Base-by-base conservation (phyloP, 345 rosid species). In the Geranium brycei region DNA sequence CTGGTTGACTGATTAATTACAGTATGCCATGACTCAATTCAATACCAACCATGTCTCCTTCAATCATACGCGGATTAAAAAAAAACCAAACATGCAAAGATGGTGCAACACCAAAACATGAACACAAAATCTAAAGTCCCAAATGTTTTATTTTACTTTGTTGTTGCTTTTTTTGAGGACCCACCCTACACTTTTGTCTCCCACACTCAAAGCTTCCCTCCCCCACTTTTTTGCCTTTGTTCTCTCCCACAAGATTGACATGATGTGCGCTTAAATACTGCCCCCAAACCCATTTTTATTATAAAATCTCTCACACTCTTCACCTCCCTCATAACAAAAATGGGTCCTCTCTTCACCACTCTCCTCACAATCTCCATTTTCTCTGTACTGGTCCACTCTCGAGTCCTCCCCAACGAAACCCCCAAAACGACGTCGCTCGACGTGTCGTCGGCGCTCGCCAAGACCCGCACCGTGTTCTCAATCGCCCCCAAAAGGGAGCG, bases 381-480 rank as follows among this genome's bases (percentile, higher is more conserved):
- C 15, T 59, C 73, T 59, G 66, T 77, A 10, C 60, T 65, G 6
- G 75, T 58, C 31, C 40, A n/a, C 51, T 81, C 77, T 13, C 73
- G 86, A 72, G 63, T 59, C 62, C 62, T 75, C 19, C 64, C 69
- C 18, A 47, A 38, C 47, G 60, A 66, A 12, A 41, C 2, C 63
- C 61, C 71, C 17, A 19, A 28, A 16, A 74, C 83, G 17, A 61
- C 76, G 2, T 2, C 67, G 62, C 78, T 87, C 13, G 69, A 87
- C 32, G 81, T 87, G 63, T 18, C 76, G 0, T 77, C 78, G 31
- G 78, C 88, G 38, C 63, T 83, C 57, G 72, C 65, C 31, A 68
- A 30, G 15, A 73, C 85, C 56, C 72, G 62, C 4, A n/a, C 66
- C 7, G 40, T 68, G 15, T 28, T 73, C 57, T 69, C 72, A 7